Percentiles rank a stretch among this genome's conserved stretches.
These are phyloP conservation scores for Neofusicoccum sp. DNA, from an alignment of 2,329 filamentous ascomycete species.

Conservation along the genomic window DNA sequence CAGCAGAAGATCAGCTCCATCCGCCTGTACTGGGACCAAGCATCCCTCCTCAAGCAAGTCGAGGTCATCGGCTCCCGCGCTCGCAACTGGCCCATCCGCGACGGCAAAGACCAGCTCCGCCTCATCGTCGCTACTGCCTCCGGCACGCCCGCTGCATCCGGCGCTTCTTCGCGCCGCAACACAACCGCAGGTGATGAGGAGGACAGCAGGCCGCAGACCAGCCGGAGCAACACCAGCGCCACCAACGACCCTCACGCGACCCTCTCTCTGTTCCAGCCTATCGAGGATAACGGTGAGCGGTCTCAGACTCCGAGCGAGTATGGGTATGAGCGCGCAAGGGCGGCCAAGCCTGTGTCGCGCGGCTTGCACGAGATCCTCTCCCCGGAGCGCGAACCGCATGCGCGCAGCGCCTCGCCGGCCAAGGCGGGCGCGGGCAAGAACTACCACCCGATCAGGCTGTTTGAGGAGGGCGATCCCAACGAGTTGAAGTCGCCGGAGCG, in stretches of 20 bases:
- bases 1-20: slow-evolving; percentile 82
- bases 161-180: slow-evolving; percentile 37
- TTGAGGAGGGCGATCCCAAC: slow-evolving; percentile 57
- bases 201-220: slow-evolving; percentile 45
- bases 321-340: slow-evolving; percentile 53
- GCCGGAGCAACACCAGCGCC: slow-evolving; percentile 36
- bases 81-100: slow-evolving; percentile 92
- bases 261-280: slow-evolving; percentile 73
- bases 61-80: slow-evolving; percentile 90
- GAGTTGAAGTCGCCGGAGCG: slow-evolving; percentile 42
- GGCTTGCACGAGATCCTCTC: slow-evolving; percentile 71
- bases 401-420: slow-evolving; percentile 37
- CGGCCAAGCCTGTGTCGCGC: slow-evolving; percentile 71
- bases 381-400: slow-evolving; percentile 45
- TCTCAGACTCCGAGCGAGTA: slow-evolving; percentile 26
- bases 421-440: slow-evolving; percentile 56
- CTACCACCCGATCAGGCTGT: slow-evolving; percentile 57
- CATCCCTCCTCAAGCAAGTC: slow-evolving; percentile 85
- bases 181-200: slow-evolving; percentile 37
- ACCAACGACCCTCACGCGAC: slow-evolving; percentile 61
- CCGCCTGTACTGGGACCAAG: slow-evolving; percentile 94
- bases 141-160: slow-evolving; percentile 48
- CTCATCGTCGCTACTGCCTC: slow-evolving; percentile 64
- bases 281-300: slow-evolving; percentile 61
- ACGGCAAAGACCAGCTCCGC: slow-evolving; percentile 80